These are phyloP conservation scores for Scalesia atractyloides DNA, from an alignment of 129 eudicot species.

Conservation along the genomic window DNA sequence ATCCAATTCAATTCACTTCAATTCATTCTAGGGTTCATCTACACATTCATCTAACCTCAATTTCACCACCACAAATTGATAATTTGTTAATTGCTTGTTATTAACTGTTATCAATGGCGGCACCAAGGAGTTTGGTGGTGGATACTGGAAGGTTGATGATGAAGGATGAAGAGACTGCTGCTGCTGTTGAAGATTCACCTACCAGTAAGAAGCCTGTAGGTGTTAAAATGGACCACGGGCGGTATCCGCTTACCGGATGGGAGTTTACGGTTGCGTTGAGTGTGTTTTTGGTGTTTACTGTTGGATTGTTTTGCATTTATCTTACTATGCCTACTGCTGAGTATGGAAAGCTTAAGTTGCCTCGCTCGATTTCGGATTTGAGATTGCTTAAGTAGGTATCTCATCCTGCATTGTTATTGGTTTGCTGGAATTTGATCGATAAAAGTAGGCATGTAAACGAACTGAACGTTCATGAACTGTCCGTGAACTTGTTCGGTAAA, in stretches of 20 bases:
- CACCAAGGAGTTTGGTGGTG: constrained; percentile 55
- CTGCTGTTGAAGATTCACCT: constrained; percentile 52
- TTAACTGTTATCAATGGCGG: constrained; percentile 59
- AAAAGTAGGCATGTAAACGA: neutral
- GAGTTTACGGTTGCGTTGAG: constrained; percentile 68
- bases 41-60: no score
- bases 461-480: no score
- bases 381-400: constrained; percentile 77
- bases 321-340: constrained; percentile 87
- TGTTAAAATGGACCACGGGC: constrained; percentile 52
- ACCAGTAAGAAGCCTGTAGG: constrained; percentile 56
- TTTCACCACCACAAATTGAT: no score
- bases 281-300: constrained; percentile 55
- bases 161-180: constrained; percentile 38
- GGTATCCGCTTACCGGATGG: constrained; percentile 70
- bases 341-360: constrained; percentile 73
- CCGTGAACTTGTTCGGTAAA: no score
- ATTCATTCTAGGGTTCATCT: no score
- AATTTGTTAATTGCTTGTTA: no score
- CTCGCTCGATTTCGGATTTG: constrained; percentile 76
- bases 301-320: constrained; percentile 69
- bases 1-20: no score
- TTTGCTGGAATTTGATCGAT: neutral
- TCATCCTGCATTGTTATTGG: neutral
- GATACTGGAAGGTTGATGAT: constrained; percentile 30